Percentiles rank a stretch among this genome's conserved stretches.
Conservation (phyloP, 257 asterid genomes). For the Osmanthus fragrans region DNA sequence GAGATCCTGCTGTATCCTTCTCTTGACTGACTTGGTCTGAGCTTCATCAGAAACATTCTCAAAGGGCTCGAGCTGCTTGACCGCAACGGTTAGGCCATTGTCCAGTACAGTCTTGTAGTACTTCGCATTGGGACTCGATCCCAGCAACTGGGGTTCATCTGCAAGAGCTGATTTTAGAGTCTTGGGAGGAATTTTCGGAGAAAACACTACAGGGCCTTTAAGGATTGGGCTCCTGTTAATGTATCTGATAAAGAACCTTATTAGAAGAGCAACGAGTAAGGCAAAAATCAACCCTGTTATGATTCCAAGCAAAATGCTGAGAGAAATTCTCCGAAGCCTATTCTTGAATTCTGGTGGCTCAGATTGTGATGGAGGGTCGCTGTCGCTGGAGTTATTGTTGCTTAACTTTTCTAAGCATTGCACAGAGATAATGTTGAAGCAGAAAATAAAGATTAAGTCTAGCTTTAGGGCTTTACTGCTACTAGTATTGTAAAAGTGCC, state of each 20-base stretch:
- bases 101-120: slow-evolving; percentile 76
- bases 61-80: slow-evolving; percentile 63
- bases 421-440: slow-evolving; percentile 38
- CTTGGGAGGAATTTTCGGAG: slow-evolving; percentile 65
- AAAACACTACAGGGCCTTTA: slow-evolving; percentile 68
- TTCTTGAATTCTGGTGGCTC: slow-evolving; percentile 36
- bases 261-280: slow-evolving; percentile 57
- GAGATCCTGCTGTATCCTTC: slow-evolving; percentile 58
- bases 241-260: slow-evolving; percentile 56
- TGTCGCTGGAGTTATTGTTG: slow-evolving; percentile 28
- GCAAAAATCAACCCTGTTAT: slow-evolving; percentile 66
- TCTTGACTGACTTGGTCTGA: slow-evolving; percentile 46
- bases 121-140: slow-evolving; percentile 65
- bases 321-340: slow-evolving; percentile 40
- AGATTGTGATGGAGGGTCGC: slow-evolving; percentile 32
- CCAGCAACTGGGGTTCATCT: slow-evolving; percentile 55
- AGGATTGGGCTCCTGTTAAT: slow-evolving; percentile 68
- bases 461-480: slow-evolving; percentile 32
- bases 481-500: slow-evolving; percentile 7
- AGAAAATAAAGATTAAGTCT: slow-evolving; percentile 33
- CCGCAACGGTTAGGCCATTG: slow-evolving; percentile 75
- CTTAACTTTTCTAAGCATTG: slow-evolving; percentile 49
- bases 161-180: slow-evolving; percentile 71
- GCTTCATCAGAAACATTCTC: slow-evolving; percentile 33
- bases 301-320: slow-evolving; percentile 65